phyloP scores from a whole-genome alignment of 2,329 filamentous ascomycete species.

The Aspergillus pseudonomiae region DNA sequence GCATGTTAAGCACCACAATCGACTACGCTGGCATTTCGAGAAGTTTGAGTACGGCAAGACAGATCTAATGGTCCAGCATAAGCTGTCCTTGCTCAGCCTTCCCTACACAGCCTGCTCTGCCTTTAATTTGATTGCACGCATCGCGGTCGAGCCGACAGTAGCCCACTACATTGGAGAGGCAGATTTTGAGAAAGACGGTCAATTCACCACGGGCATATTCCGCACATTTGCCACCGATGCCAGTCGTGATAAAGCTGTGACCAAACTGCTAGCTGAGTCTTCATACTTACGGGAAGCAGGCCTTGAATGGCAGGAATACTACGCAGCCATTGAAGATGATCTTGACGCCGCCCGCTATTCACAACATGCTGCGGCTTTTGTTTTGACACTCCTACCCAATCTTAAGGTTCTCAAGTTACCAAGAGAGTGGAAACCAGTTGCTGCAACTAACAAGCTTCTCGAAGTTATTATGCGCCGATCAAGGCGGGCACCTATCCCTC shows the following conservation, averaged over 20 bases:
- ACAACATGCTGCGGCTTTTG: not conserved
- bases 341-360: not conserved
- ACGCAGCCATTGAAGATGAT: not conserved
- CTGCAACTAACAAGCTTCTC: not conserved
- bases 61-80: not conserved
- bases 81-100: not conserved
- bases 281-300: not conserved
- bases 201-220: not conserved
- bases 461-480: not conserved
- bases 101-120: not conserved
- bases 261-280: not conserved
- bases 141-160: not conserved
- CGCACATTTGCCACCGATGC: not conserved
- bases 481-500: not conserved
- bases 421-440: not conserved
- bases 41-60: not conserved
- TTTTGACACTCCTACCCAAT: not conserved
- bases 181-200: not conserved
- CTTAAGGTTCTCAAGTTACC: not conserved
- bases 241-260: not conserved
- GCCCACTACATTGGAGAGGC: not conserved
- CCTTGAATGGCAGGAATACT: not conserved
- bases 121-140: not conserved
- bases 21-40: not conserved
- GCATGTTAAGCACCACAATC: not conserved